Base-by-base conservation (phyloP, 208 protist species). In the Acanthamoeba comandoni region DNA sequence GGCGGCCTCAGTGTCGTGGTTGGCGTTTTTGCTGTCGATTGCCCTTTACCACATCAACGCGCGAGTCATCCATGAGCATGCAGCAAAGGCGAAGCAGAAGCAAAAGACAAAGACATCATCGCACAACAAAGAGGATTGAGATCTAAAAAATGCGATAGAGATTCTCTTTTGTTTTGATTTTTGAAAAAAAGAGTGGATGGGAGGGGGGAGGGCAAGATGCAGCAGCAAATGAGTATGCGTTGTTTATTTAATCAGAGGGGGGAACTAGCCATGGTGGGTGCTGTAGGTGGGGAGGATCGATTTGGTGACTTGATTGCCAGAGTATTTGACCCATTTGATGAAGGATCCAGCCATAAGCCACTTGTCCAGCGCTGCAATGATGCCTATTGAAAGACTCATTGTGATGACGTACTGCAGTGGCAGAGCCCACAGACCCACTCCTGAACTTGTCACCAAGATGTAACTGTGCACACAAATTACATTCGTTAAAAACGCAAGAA, bases 271-370 rank as follows among this genome's bases (percentile, higher is more conserved):
- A 26, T 65, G 58, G 24, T 65, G 58, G n/a, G 58, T 65, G 24
- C 22, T 29, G 71, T 80, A 80, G 43, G 58, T 52, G 43, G 71
- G 71, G 39, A 80, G 43, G 71, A 80, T 57, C 49, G 71, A 24
- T 52, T 80, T 80, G 43, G 71, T 80, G 49, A 80, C 71, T 52
- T 80, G 71, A 39, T 80, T 80, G 43, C 71, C 71, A 12, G n/a
- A 35, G 71, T 80, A 80, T 52, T 80, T 80, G 29, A 80, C 49
- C 71, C 71, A 80, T 26, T 80, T 80, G 43, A 80, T 17, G 19
- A 80, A 80, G 31, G 71, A 43, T 24, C 71, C 71, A 13, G 19
- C 29, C 71, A 57, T 80, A 9, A 80, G 43, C 35, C 22, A 43
- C 31, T 80, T 53, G 43, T 80, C 71, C 9, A 80, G 9, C 12